Evolutionary conservation across 106 monocot genomes (phyloP), one percentile per base, ranked within the genome.

Genomic region (Dactylorhiza incarnata): DNA sequence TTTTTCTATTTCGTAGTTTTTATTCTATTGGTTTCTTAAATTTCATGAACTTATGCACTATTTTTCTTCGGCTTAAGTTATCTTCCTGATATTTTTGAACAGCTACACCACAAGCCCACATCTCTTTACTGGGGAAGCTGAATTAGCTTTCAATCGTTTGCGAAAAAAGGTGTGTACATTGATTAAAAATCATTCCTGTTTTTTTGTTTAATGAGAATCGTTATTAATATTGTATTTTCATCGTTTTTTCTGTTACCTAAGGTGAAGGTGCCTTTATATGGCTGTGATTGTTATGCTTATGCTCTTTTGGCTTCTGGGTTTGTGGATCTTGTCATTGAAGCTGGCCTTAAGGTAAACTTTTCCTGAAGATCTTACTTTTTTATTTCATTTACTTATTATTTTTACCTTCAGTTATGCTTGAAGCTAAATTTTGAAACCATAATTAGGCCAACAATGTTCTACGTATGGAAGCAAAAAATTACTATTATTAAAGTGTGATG

Each of bases 51-150:
- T 52, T 73, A 48, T 11, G 45, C n/a, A 69, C 15, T 24, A 46
- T 46, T 44, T 25, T 69, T 69, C 16, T 16, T 45, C 2, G 7
- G 24, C n/a, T 45, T 12, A 46, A 69, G 17, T 69, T 46, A 14
- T 7, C 3, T 69, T 8, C n/a, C 17, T 45, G n/a, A 13, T 20
- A 52, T 9, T 71, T 55, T 71, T 56, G 49, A 50, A 63, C 82
- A 99, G 99, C 76, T 99, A 99, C 49, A 99, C 94, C 14, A 99
- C 99, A 73, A 99, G 99, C 73, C 99, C 99, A 48, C 99, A 94
- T 86, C 82, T 94, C 25, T 99, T 99, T 73, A 83, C 70, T 78
- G 94, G 84, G 45, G 85, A 91, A 43, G 91, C 94, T 81, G 88
- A 89, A 77, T 81, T 84, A 66, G 91, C 99, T 73, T 99, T 99